phyloP scores from a whole-genome alignment of 345 rosid species.

The Acer yangbiense region DNA sequence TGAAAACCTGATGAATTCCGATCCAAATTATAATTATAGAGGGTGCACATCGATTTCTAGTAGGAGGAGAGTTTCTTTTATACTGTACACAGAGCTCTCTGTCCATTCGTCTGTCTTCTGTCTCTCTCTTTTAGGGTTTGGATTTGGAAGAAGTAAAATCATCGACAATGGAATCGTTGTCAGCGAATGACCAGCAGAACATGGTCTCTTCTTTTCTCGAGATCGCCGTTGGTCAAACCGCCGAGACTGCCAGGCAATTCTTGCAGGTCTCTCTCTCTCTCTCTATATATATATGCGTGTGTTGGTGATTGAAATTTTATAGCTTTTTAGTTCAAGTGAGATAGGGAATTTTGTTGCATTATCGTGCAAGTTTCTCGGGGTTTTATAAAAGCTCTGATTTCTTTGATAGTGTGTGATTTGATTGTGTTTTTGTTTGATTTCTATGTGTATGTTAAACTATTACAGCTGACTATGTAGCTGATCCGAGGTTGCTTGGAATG shows the following conservation, averaged over 20 bases:
- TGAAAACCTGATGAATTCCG: too few relatives aligned
- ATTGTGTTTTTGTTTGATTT: too few relatives aligned
- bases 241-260: constrained; percentile 87
- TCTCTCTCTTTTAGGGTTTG: constrained; percentile 1
- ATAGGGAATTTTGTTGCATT: background rate
- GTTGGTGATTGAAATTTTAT: background rate
- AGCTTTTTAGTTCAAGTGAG: too few relatives aligned
- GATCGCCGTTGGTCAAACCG: constrained; percentile 93
- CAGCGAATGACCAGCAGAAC: constrained; percentile 63
- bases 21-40: too few relatives aligned
- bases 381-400: too few relatives aligned
- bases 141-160: background rate
- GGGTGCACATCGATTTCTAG: too few relatives aligned
- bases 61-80: too few relatives aligned
- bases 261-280: constrained; percentile 54
- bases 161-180: constrained; percentile 40
- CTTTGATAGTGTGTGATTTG: too few relatives aligned
- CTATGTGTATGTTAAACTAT: too few relatives aligned
- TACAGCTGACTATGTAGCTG: too few relatives aligned
- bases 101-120: background rate
- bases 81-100: background rate
- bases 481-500: too few relatives aligned
- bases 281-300: background rate
- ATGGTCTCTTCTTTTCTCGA: constrained; percentile 95
- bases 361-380: background rate